Percentiles rank a stretch among this genome's conserved stretches.
Evolutionary conservation across 805 yeast genomes (phyloP).

Genomic region (Kodamaea restingae): DNA sequence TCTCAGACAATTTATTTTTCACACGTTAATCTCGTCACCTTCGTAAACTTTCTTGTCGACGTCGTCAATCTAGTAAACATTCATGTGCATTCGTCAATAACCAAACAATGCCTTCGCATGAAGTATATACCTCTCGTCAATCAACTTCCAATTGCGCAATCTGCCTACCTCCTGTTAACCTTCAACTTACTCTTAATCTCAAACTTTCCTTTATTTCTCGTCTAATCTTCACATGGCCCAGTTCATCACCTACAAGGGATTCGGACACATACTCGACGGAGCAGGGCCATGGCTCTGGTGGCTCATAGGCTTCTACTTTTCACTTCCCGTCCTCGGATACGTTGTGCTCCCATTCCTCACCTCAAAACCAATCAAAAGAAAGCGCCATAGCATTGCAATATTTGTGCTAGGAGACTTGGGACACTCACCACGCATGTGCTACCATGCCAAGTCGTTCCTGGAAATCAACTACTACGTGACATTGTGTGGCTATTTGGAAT

Average conservation of each 20-base stretch:
- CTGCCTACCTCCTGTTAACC: too few relatives aligned
- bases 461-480: conserved; percentile 68
- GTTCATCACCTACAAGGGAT: conserved; percentile 10
- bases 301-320: conserved; percentile 43
- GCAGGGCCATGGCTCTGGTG: conserved; percentile 30
- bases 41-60: too few relatives aligned
- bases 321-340: conserved; percentile 43
- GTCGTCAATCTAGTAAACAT: too few relatives aligned
- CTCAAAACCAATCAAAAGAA: conserved; percentile 19
- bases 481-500: conserved; percentile 76
- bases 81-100: too few relatives aligned
- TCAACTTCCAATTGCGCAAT: too few relatives aligned
- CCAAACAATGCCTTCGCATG: too few relatives aligned
- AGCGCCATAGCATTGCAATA: conserved; percentile 56
- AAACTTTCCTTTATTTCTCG: neutral
- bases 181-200: too few relatives aligned
- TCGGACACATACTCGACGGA: conserved; percentile 11
- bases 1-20: too few relatives aligned
- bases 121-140: too few relatives aligned
- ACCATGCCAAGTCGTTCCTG: conserved; percentile 82
- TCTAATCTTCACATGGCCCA: neutral
- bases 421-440: conserved; percentile 91
- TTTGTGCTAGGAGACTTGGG: conserved; percentile 91
- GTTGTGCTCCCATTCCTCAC: conserved; percentile 34
- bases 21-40: too few relatives aligned